A percentile compares a stretch with the other conserved stretches of the same genome.
Evolutionary conservation across 805 yeast species (phyloP).

Genomic region (Lachancea waltii): DNA sequence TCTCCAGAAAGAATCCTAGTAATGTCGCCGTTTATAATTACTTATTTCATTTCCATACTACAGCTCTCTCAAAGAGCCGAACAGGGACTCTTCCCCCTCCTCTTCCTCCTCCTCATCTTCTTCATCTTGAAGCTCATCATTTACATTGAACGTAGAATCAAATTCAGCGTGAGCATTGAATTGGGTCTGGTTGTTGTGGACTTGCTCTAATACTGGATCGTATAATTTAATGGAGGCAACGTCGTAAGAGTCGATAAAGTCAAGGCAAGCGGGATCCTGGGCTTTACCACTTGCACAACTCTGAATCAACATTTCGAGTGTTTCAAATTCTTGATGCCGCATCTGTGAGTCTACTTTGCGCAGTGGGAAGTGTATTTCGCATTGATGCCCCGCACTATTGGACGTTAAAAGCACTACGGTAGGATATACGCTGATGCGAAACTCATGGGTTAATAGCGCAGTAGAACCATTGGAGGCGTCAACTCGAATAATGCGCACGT

Average conservation of each 20-base stretch:
- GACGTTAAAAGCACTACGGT: constrained; percentile 7
- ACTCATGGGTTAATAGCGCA: constrained; percentile 21
- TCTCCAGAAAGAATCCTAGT: neutral
- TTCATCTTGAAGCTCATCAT: too few relatives aligned
- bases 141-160: too few relatives aligned
- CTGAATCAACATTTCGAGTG: neutral
- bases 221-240: constrained; percentile 1
- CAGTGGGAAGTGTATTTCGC: constrained; percentile 7
- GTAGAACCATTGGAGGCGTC: constrained; percentile 30
- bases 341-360: constrained; percentile 10
- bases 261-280: neutral
- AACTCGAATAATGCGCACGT: constrained; percentile 28
- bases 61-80: constrained; percentile 13
- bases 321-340: constrained; percentile 2
- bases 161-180: too few relatives aligned
- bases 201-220: too few relatives aligned
- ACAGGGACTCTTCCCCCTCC: constrained; percentile 18
- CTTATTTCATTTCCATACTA: too few relatives aligned
- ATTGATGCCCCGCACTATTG: neutral
- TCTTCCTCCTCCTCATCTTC: constrained; percentile 13
- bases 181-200: too few relatives aligned
- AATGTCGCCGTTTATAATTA: neutral
- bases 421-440: constrained; percentile 13
- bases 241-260: neutral
- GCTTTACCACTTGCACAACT: neutral